Evolutionary conservation across 305 asterid species (phyloP).

Genomic region (Euphrasia arctica): DNA sequence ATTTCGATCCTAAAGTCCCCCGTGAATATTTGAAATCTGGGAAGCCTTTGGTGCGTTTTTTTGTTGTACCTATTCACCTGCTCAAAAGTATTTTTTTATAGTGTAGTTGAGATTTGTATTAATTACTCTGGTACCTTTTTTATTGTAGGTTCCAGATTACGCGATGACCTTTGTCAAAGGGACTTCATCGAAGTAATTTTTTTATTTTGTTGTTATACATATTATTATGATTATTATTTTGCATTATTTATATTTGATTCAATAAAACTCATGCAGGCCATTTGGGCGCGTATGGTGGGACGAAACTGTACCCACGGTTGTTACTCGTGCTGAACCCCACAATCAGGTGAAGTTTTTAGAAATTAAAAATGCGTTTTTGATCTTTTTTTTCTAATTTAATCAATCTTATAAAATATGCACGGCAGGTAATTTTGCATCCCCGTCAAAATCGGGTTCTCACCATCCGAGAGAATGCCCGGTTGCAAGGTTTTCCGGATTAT

Average conservation of each 20-base stretch:
- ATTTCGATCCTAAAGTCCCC: constrained; percentile 49
- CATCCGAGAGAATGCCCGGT: constrained; percentile 79
- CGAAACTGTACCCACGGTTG: constrained; percentile 82
- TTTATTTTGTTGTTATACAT: background rate
- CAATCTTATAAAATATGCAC: background rate
- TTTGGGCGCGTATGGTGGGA: constrained; percentile 96
- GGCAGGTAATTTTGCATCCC: constrained; percentile 65
- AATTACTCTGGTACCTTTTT: background rate
- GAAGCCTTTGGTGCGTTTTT: background rate
- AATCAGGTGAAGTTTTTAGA: constrained; percentile 31
- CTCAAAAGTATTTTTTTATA: background rate
- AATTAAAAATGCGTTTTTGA: background rate
- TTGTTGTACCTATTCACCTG: no score
- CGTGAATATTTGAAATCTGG: background rate
- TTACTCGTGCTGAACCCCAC: constrained; percentile 62
- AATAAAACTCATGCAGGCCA: constrained; percentile 46
- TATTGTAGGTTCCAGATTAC: constrained; percentile 64
- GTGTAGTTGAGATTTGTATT: background rate
- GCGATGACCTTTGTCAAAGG: constrained; percentile 58
- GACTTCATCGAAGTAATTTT: constrained; percentile 39
- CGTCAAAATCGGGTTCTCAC: constrained; percentile 68
- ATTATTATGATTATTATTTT: background rate
- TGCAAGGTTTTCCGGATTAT: constrained; percentile 90
- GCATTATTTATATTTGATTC: background rate
- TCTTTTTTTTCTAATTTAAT: background rate